Evolutionary conservation across 106 monocot genomes (phyloP), one percentile per base, ranked within the genome.

Genomic region (Dendrobium officinale): DNA sequence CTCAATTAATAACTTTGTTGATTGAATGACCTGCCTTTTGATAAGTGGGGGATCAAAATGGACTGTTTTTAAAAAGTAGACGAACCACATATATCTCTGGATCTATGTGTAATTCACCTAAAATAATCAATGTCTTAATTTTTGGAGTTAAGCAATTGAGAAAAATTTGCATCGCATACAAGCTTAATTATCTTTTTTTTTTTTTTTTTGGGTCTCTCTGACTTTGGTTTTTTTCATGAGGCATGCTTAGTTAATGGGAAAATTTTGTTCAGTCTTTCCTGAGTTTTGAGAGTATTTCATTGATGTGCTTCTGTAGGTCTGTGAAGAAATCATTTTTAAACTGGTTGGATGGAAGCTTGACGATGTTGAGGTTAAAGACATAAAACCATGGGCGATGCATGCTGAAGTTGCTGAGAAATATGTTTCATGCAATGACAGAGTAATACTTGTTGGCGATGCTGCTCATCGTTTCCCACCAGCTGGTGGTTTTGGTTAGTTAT

Each of bases 341-440:
- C 73, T 99, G 68, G 92, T 86, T 55, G 98, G 98, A 10, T 77
- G 85, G 78, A 84, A 91, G 54, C 87, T 87, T 76, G 55, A 70
- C 9, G 95, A 99, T 82, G 43, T 99, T 27, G 44, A 93, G 43
- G 76, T 99, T 74, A 40, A 90, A 80, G 98, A 99, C 75, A 85
- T 93, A 88, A 99, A 99, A 85, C 91, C 98, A 83, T 99, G 98
- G 98, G 91, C 87, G 41, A 99, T 99, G 98, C 90, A 99, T 90
- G 98, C 95, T 75, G 95, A 99, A 87, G 93, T 99, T 89, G 98
- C 98, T 56, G 91, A 95, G 86, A 88, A 88, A 20, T 97, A 89
- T 86, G 77, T 88, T 75, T 49, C 92, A 54, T 86, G 75, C 78
- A 72, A 93, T 85, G 88, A 87, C 59, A 85, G 88, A 78, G 89